Evolutionary conservation across 192 early-diverging fungal species (phyloP).

Genomic region (Thoreauomyces humboldtii): DNA sequence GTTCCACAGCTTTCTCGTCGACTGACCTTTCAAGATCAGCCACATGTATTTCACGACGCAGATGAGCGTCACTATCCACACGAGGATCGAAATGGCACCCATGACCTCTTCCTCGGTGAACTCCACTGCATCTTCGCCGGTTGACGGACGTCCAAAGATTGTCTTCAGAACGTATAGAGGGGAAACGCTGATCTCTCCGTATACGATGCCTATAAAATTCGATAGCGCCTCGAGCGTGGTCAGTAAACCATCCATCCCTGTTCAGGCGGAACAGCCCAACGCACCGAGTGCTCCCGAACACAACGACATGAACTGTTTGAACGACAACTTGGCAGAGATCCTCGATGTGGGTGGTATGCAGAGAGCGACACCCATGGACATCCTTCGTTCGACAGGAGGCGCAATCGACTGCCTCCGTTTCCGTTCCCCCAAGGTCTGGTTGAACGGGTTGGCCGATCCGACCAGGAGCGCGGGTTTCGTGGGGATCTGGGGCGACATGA

Average conservation of each 20-base stretch:
- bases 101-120: conserved; percentile 27
- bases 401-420: not conserved
- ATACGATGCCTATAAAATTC: conserved; percentile 40
- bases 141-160: conserved; percentile 33
- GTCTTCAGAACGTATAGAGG: conserved; percentile 52
- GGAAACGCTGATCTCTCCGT: conserved; percentile 56
- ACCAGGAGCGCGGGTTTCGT: not conserved
- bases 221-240: no score
- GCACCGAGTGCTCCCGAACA: conserved; percentile 35
- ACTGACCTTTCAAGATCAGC: conserved; percentile 41
- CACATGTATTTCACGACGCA: conserved; percentile 44
- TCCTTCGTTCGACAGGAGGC: conserved; percentile 17
- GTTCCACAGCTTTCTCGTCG: not conserved
- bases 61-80: conserved; percentile 52
- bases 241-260: no score
- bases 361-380: conserved; percentile 45
- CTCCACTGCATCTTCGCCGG: not conserved
- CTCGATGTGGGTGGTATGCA: conserved; percentile 49
- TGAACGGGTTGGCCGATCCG: not conserved
- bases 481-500: no score
- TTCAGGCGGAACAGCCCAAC: no score
- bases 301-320: no score
- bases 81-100: conserved; percentile 46
- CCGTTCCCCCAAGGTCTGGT: not conserved
- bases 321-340: no score